Base-by-base conservation (phyloP, 495 filamentous ascomycete species). In the Penicillium cosmopolitanum region DNA sequence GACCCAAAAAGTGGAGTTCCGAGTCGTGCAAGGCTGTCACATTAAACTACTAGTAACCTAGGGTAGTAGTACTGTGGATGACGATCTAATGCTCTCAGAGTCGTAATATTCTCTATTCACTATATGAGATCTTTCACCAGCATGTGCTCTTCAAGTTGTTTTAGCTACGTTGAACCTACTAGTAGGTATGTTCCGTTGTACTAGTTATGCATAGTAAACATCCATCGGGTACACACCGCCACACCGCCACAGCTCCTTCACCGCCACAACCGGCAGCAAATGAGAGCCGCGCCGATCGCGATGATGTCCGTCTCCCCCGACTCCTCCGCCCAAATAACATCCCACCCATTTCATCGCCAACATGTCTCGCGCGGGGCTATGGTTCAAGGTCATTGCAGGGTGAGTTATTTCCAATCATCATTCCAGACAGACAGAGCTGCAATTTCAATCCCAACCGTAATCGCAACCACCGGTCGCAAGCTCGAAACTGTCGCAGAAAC, bases 301-400 rank as follows among this genome's bases (percentile, higher is more conserved):
- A 62, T 65, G 65, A 65, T 65, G 38, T 61, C 47, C 15, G 16
- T 53, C 51, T 46, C 50, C 28, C 28, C 48, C 48, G 23, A 33
- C 28, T 47, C 21, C 40, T 28, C 19, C 57, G n/a, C 31, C 21
- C 21, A 8, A 10, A 16, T 42, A 46, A 59, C 47, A 50, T 53
- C 42, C 31, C 50, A 38, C 28, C 28, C 28, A 31, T 31, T 31
- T 31, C 28, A 38, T 19, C 28, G 28, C 60, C 71, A 75, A 47
- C 56, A 86, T 86, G 84, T 77, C 80, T 54, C 74, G 72, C 59
- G 73, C 77, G 33, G 73, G 72, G 56, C 74, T 82, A 9, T 87
- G 80, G 76, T 57, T 79, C 28, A 87, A 87, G 72, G 83, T 85
- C 76, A 58, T 80, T 11, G 73, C 65, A 16, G 72, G 70, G 85